Conservation (phyloP, 2,329 filamentous ascomycete species). For the Basipetospora chlamydospora region DNA sequence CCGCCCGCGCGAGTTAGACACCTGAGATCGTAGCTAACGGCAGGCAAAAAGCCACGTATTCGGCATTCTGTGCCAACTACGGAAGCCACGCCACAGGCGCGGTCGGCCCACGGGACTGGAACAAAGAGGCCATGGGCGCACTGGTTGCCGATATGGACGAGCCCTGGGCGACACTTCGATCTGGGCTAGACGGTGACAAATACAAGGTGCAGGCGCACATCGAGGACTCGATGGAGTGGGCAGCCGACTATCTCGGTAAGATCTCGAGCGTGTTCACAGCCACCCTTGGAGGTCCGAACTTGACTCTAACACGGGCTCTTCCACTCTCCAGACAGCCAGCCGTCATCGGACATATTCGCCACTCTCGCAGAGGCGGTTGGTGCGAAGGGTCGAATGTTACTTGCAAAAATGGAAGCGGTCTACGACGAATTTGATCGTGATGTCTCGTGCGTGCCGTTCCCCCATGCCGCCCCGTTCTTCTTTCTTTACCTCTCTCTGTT, state of each 20-base stretch:
- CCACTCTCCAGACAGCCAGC: not conserved
- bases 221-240: not conserved
- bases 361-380: constrained; percentile 14
- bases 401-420: constrained; percentile 13
- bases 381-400: constrained; percentile 15
- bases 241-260: not conserved
- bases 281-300: not conserved
- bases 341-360: constrained; percentile 10
- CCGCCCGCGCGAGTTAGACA: not conserved
- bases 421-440: constrained; percentile 12
- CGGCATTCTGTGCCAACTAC: constrained; percentile 27
- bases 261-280: too few relatives aligned
- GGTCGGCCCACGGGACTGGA: constrained; percentile 24
- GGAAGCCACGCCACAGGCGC: constrained; percentile 19
- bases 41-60: constrained; percentile 18
- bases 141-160: constrained; percentile 20
- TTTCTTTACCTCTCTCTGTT: too few relatives aligned
- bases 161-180: constrained; percentile 16
- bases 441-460: constrained; percentile 4
- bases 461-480: too few relatives aligned
- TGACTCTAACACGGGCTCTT: not conserved
- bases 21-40: constrained; percentile 4
- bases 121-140: constrained; percentile 23
- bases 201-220: not conserved
- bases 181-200: not conserved